phyloP scores from a whole-genome alignment of 805 yeast genomes.

The Schizosaccharomyces pombe region ASM294v3 CU329670.1:412501-413000 shows the following conservation, averaged over 20 bases:
- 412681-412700: constrained; percentile 42
- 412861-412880: constrained; percentile 53
- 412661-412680: constrained; percentile 80
- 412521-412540: constrained; percentile 36
- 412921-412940: constrained; percentile 65
- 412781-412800: constrained; percentile 32
- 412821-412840: constrained; percentile 27
- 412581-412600: constrained; percentile 65
- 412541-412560: constrained; percentile 54
- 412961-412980: constrained; percentile 57
- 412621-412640: constrained; percentile 93
- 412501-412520: constrained; percentile 69
- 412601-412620: constrained; percentile 78
- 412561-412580: constrained; percentile 75
- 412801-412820: constrained; percentile 33
- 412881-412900: constrained; percentile 39
- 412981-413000: constrained; percentile 79
- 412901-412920: constrained; percentile 48
- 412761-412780: constrained; percentile 20
- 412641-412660: constrained; percentile 60
- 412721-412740: constrained; percentile 53
- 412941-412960: constrained; percentile 68
- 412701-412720: constrained; percentile 61
- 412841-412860: constrained; percentile 13
- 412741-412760: constrained; percentile 45